Conservation (phyloP, 225 moss, liverwort and hornwort species). For the Pleurozium schreberi region DNA sequence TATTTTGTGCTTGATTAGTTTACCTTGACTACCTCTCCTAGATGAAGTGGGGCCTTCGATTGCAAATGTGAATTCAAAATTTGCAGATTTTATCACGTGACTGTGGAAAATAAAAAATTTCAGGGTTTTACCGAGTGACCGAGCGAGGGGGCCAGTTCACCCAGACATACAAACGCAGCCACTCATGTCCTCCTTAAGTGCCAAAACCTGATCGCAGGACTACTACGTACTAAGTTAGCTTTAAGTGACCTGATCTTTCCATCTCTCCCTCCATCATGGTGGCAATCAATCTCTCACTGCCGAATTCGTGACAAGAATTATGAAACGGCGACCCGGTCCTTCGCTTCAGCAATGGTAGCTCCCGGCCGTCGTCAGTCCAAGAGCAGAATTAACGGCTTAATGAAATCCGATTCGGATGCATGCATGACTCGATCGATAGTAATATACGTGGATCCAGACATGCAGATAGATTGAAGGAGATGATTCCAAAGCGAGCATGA, state of each 20-base stretch:
- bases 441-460: not conserved
- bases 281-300: not conserved
- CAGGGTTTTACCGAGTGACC: no score
- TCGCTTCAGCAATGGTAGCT: not conserved
- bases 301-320: not conserved
- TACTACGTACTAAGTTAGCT: not conserved
- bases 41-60: no score
- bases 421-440: not conserved
- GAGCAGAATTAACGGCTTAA: not conserved
- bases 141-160: no score
- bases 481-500: not conserved
- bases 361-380: not conserved
- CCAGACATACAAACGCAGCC: not conserved
- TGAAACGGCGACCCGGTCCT: not conserved
- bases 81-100: no score
- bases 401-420: no score
- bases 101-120: no score
- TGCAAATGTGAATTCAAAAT: no score
- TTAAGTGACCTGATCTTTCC: no score
- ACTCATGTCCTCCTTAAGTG: not conserved
- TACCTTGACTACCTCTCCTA: no score
- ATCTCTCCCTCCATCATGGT: not conserved
- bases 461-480: not conserved
- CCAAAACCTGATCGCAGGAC: not conserved
- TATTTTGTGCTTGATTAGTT: no score